Conservation (phyloP, 805 yeast genomes). For the Wickerhamomyces strasburgensis region DNA sequence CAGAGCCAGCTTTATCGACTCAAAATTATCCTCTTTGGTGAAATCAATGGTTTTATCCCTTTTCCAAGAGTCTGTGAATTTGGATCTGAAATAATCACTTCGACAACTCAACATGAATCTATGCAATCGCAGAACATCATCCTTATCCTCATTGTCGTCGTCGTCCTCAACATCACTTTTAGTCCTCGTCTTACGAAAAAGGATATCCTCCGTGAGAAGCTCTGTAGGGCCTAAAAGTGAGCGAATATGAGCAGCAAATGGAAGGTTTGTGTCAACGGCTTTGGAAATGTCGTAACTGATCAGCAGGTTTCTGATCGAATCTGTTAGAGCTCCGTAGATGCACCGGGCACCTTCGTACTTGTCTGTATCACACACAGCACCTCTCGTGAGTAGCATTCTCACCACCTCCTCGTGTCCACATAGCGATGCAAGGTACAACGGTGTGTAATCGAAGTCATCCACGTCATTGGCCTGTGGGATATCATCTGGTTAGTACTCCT, state of each 20-base stretch:
- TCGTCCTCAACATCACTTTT: too few relatives aligned
- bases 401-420: constrained; percentile 73
- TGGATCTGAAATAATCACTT: constrained; percentile 27
- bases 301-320: constrained; percentile 53
- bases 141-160: constrained; percentile 2
- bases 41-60: constrained; percentile 17
- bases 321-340: constrained; percentile 72
- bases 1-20: constrained; percentile 23
- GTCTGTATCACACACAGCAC: constrained; percentile 76
- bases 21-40: constrained; percentile 16
- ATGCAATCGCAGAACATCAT: constrained; percentile 29
- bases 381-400: constrained; percentile 51
- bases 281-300: constrained; percentile 61
- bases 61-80: constrained; percentile 24
- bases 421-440: constrained; percentile 64
- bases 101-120: constrained; percentile 38
- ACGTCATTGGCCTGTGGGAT: constrained; percentile 30
- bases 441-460: constrained; percentile 73
- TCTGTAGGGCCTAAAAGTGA: constrained; percentile 30
- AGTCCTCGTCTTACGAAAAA: constrained; percentile 17
- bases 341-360: constrained; percentile 79
- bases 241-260: constrained; percentile 68
- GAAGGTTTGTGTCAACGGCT: constrained; percentile 61
- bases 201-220: constrained; percentile 19
- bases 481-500: neutral